A percentile compares a stretch with the other conserved stretches of the same genome.
Evolutionary conservation across 2,329 filamentous ascomycete species (phyloP).

Genomic region (Epichloe typhina): DNA sequence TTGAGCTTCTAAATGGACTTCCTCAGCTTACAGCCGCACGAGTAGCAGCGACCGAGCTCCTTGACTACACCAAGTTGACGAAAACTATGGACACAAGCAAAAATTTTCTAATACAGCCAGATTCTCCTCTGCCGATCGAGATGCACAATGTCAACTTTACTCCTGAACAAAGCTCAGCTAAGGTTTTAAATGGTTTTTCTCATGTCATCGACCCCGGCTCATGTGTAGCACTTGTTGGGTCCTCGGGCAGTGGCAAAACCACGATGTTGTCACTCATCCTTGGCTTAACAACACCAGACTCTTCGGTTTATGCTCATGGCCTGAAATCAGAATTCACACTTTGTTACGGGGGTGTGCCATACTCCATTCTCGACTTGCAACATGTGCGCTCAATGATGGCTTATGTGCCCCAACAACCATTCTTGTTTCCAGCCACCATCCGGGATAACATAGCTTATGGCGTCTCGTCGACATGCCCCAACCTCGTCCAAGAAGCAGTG

Average conservation of each 20-base stretch:
- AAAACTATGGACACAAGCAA: not conserved
- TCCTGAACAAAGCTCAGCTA: not conserved
- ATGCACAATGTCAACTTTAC: constrained; percentile 44
- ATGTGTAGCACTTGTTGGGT: constrained; percentile 67
- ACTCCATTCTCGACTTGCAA: constrained; percentile 44
- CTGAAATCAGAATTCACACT: constrained; percentile 23
- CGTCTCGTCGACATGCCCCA: constrained; percentile 39
- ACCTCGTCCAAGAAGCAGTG: constrained; percentile 32
- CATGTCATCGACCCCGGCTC: constrained; percentile 49
- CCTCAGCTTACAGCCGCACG: constrained; percentile 69
- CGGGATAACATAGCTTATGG: constrained; percentile 77
- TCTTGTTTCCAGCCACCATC: constrained; percentile 66
- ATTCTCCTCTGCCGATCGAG: constrained; percentile 31
- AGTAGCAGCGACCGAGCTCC: constrained; percentile 57
- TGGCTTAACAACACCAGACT: constrained; percentile 46
- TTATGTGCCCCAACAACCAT: constrained; percentile 57
- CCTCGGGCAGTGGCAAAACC: constrained; percentile 83
- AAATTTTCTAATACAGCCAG: constrained; percentile 22
- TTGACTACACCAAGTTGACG: constrained; percentile 45
- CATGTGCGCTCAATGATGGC: constrained; percentile 48
- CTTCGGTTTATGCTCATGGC: not conserved
- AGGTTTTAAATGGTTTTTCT: constrained; percentile 16
- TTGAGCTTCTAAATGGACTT: constrained; percentile 56
- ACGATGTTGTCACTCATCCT: constrained; percentile 67
- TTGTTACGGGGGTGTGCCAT: constrained; percentile 44